Percentiles rank a stretch among this genome's conserved stretches.
phyloP scores from a whole-genome alignment of 2,329 filamentous ascomycete species.

The Trichoderma citrinoviride region DNA sequence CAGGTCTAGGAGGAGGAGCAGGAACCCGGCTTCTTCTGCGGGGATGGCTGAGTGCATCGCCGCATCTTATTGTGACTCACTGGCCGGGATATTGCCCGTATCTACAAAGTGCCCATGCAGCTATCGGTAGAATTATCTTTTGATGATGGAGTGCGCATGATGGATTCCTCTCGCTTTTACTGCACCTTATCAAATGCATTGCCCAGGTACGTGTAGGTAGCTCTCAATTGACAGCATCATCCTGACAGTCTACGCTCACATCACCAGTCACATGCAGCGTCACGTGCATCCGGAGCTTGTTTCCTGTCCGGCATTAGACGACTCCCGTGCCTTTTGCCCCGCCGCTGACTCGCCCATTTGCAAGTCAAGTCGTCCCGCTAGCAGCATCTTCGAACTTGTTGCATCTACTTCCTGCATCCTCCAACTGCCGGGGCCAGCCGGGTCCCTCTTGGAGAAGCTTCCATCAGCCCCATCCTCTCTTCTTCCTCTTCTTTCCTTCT shows the following conservation, averaged over 20 bases:
- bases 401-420: slow-evolving; percentile 28
- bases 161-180: not conserved
- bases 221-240: not conserved
- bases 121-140: not conserved
- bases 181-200: not conserved
- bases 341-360: slow-evolving; percentile 35
- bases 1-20: not conserved
- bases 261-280: not conserved
- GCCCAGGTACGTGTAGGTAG: no score
- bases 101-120: not conserved
- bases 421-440: slow-evolving; percentile 37
- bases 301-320: slow-evolving; percentile 4
- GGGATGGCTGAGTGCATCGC: slow-evolving; percentile 24
- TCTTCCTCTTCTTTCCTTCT: slow-evolving; percentile 15
- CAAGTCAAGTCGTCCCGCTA: not conserved
- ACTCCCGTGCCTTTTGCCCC: slow-evolving; percentile 36
- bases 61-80: slow-evolving; percentile 10
- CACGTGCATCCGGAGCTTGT: not conserved
- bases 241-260: no score
- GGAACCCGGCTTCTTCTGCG: not conserved
- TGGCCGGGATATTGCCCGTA: not conserved
- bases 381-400: not conserved
- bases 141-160: not conserved
- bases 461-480: not conserved
- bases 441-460: slow-evolving; percentile 33